Base-by-base conservation (phyloP, 768 basidiomycete species). In the Lentinula sp. region DNA sequence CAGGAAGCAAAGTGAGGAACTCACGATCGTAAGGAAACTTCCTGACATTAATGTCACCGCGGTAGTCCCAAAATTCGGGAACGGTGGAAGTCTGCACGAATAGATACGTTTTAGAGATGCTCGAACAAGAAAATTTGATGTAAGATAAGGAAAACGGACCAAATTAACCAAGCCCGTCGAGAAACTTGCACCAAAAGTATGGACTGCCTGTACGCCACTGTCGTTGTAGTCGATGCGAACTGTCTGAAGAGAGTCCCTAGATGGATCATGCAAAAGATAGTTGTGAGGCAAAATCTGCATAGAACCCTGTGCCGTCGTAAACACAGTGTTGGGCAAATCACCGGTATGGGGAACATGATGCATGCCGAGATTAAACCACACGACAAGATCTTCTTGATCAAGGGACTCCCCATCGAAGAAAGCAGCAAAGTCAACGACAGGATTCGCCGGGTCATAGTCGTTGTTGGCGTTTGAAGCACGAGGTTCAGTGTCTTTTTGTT, bases 391-490 rank as follows among this genome's bases (percentile, higher is more conserved):
- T 63, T 78, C 71, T 60, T 82, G 80, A 1, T 76, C 76, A 61
- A 80, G 70, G 52, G 74, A 74, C 68, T 82, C 78, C 37, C 78
- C 75, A 61, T 84, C 73, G 69, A 83, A 84, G 72, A 82, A 83
- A 42, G 74, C 69, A 63, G 77, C 72, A 67, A 81, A 82, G 63
- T 81, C 74, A 48, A 82, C 77, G n/a, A 76, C 67, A 7, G 79
- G 79, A 16, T 65, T 63, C 5, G 78, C 83, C 0, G 83, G 80
- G 5, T 83, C 68, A 67, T 84, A 77, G 59, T 80, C 71, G 67
- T 82, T 83, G 75, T 81, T 84, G 56, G 75, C 71, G 52, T 73
- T 74, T 48, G 76, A 76, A 5, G 76, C 72, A 5, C 71, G 70
- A 4, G 76, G 79, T 67, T 84, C 83, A 0, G 75, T 75, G 32